phyloP scores from a whole-genome alignment of 2,329 filamentous ascomycete genomes.

The Elsinoe perseae region DNA sequence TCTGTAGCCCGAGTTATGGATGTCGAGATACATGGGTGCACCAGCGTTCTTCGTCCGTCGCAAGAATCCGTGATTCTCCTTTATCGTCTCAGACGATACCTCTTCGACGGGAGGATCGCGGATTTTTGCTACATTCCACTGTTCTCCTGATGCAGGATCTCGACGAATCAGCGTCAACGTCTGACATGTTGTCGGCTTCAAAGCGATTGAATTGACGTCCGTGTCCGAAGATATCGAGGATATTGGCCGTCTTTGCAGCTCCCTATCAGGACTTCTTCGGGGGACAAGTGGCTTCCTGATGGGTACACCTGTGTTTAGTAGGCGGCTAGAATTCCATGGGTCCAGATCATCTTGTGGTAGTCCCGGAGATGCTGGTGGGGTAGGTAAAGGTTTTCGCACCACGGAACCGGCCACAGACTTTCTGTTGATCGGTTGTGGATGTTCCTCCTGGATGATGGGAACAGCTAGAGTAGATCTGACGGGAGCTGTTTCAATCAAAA shows the following conservation, averaged over 20 bases:
- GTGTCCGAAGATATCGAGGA: background rate
- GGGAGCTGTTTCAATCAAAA: background rate
- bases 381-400: slow-evolving; percentile 19
- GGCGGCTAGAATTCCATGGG: background rate
- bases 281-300: slow-evolving; percentile 7
- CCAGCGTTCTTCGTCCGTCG: slow-evolving; percentile 32
- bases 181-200: background rate
- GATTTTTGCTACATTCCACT: slow-evolving; percentile 47
- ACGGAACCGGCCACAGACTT: slow-evolving; percentile 5
- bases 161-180: slow-evolving; percentile 44
- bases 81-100: slow-evolving; percentile 36
- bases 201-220: background rate
- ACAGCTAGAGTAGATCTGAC: background rate
- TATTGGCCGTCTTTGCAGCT: background rate
- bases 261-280: slow-evolving; percentile 1
- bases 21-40: slow-evolving; percentile 45
- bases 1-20: slow-evolving; percentile 52
- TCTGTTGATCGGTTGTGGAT: background rate
- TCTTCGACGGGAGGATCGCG: slow-evolving; percentile 39
- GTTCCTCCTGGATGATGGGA: background rate
- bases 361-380: slow-evolving; percentile 18
- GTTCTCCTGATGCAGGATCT: slow-evolving; percentile 41
- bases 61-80: slow-evolving; percentile 23
- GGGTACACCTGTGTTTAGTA: background rate
- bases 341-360: background rate